These are phyloP conservation scores for Lotmaria passim DNA, from an alignment of 208 protist species.

Conservation along the genomic window DNA sequence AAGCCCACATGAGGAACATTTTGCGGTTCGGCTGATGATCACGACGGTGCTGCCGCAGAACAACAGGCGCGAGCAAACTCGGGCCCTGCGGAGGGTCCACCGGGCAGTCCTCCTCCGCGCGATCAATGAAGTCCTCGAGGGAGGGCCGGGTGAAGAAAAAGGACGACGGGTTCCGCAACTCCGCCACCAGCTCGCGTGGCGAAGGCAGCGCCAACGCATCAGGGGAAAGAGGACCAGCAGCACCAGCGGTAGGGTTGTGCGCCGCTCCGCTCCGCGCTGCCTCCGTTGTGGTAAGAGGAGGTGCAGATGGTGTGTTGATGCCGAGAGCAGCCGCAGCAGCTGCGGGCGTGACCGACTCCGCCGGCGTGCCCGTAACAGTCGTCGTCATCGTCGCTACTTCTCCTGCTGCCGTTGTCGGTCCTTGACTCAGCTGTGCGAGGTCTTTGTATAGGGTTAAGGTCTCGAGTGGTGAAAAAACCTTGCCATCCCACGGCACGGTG, in stretches of 20 bases:
- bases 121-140: constrained; percentile 71
- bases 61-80: constrained; percentile 56
- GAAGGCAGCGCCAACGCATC: constrained; percentile 17
- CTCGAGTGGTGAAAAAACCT: constrained; percentile 69
- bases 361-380: background rate
- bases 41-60: constrained; percentile 67
- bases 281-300: too few relatives aligned
- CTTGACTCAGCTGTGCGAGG: background rate
- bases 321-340: background rate
- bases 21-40: constrained; percentile 65
- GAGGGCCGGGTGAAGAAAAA: constrained; percentile 74
- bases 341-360: background rate
- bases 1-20: constrained; percentile 82
- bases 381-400: too few relatives aligned
- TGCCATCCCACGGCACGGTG: constrained; percentile 65
- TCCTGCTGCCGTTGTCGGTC: background rate
- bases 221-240: too few relatives aligned
- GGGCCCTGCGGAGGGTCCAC: constrained; percentile 65
- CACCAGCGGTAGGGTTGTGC: too few relatives aligned
- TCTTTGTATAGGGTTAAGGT: constrained; percentile 42
- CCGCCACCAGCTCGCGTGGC: constrained; percentile 19
- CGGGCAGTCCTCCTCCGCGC: constrained; percentile 56
- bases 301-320: too few relatives aligned
- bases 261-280: too few relatives aligned
- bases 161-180: constrained; percentile 29